These are phyloP conservation scores for Emericellopsis atlantica DNA, from an alignment of 2,329 filamentous ascomycete species.

Conservation along the genomic window DNA sequence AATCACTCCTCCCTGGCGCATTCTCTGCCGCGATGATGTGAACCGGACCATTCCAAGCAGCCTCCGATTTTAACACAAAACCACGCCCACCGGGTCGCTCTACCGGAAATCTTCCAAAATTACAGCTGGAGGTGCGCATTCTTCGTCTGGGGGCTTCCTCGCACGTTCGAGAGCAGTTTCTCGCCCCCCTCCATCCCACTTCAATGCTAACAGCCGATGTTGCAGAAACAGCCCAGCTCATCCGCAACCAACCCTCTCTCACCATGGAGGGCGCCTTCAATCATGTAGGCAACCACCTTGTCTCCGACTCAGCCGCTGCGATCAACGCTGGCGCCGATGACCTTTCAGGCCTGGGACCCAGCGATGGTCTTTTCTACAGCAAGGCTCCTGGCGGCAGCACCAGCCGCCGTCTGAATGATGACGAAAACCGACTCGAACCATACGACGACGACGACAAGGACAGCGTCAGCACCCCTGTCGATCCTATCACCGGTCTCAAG, in stretches of 20 bases:
- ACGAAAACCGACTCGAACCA: constrained; percentile 77
- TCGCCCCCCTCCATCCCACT: no score
- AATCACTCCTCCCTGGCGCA: constrained; percentile 1
- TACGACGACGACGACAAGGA: constrained; percentile 73
- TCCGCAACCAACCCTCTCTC: constrained; percentile 1
- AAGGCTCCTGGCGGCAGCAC: constrained; percentile 48
- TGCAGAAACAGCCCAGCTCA: not conserved
- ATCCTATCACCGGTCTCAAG: constrained; percentile 55
- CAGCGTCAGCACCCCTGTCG: constrained; percentile 45
- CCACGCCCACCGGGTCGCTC: not conserved
- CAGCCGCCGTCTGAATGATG: constrained; percentile 61
- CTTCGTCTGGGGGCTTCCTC: not conserved
- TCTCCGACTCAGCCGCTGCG: constrained; percentile 71
- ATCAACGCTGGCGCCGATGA: constrained; percentile 81
- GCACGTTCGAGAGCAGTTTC: no score
- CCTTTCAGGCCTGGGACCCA: constrained; percentile 56
- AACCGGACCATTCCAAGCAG: constrained; percentile 7
- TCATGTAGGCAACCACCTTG: constrained; percentile 74
- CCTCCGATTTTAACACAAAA: not conserved
- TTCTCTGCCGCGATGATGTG: constrained; percentile 23
- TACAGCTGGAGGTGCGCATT: not conserved
- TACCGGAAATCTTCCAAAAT: not conserved
- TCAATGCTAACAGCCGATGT: no score
- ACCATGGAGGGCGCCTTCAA: constrained; percentile 81
- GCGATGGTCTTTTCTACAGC: constrained; percentile 71